Conservation (phyloP, 2,329 filamentous ascomycete genomes). For the Scedosporium apiospermum region DNA sequence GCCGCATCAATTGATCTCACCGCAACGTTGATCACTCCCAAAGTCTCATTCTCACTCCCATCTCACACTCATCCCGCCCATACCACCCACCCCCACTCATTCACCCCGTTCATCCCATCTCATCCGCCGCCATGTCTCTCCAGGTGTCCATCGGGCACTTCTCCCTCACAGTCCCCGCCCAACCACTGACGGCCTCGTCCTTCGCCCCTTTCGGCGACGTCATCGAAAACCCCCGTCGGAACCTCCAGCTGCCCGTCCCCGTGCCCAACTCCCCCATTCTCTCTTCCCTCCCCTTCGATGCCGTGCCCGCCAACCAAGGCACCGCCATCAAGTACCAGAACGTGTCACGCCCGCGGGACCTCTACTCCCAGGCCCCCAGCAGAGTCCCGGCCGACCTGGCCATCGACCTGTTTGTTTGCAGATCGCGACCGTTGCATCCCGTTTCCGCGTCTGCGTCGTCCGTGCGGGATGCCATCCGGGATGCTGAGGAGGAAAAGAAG, state of each 20-base stretch:
- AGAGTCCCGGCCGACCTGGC: constrained; percentile 46
- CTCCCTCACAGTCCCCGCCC: constrained; percentile 37
- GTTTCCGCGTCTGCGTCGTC: neutral
- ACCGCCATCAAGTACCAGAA: constrained; percentile 79
- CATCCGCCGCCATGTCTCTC: neutral
- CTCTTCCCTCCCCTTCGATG: constrained; percentile 29
- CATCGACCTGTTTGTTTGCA: constrained; percentile 87
- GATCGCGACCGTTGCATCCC: constrained; percentile 18
- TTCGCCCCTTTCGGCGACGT: constrained; percentile 81
- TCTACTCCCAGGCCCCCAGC: constrained; percentile 59
- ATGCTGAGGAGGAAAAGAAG: neutral
- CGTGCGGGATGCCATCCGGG: neutral
- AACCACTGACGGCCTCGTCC: constrained; percentile 55
- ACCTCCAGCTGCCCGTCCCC: constrained; percentile 40
- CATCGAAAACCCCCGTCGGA: constrained; percentile 60
- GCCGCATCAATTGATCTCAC: no score
- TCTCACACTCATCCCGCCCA: neutral
- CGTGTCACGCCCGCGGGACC: constrained; percentile 63
- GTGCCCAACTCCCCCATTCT: constrained; percentile 27
- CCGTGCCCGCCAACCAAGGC: constrained; percentile 70
- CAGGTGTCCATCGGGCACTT: constrained; percentile 10
- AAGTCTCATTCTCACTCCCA: no score
- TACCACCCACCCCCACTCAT: neutral
- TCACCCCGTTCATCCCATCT: neutral
- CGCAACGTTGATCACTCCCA: no score